Evolutionary conservation across 179 eudicot species (phyloP).

Genomic region (Spergularia azorica): DNA sequence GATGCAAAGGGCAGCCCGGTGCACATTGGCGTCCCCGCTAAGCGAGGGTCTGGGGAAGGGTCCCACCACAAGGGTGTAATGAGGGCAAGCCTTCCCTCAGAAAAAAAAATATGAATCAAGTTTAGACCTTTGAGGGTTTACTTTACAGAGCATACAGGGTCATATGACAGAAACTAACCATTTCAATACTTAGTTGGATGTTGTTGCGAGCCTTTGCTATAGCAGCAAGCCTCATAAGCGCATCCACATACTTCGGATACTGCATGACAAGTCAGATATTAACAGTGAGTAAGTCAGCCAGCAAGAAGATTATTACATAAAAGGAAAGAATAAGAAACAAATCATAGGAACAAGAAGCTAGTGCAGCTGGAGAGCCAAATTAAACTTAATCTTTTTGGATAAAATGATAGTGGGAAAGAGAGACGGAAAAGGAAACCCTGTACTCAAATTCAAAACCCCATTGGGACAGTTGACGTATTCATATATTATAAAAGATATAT

Average conservation of each 20-base stretch:
- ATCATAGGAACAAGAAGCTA: neutral
- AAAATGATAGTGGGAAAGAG: too few relatives aligned
- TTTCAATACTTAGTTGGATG: slow-evolving; percentile 75
- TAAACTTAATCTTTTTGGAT: neutral
- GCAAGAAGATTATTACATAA: neutral
- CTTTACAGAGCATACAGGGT: neutral
- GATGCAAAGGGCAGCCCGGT: too few relatives aligned
- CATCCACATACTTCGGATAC: slow-evolving; percentile 92
- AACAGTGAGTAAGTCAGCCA: neutral
- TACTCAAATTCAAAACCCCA: too few relatives aligned
- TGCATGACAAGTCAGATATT: slow-evolving; percentile 23
- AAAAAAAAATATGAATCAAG: neutral
- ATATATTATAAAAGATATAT: neutral
- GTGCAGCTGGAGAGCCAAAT: neutral
- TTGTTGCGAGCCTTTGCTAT: slow-evolving; percentile 89
- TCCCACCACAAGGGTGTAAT: too few relatives aligned
- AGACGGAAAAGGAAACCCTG: too few relatives aligned
- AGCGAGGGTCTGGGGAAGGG: too few relatives aligned
- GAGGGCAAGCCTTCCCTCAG: too few relatives aligned
- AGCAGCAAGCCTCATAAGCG: slow-evolving; percentile 88
- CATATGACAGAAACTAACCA: slow-evolving; percentile 51
- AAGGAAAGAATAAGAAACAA: neutral
- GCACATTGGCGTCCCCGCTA: too few relatives aligned
- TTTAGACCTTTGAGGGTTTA: neutral
- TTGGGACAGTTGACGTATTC: too few relatives aligned